A percentile compares a stretch with the other conserved stretches of the same genome.
Conservation (phyloP, 148 eudicot genomes). For the Pharnaceum exiguum region DNA sequence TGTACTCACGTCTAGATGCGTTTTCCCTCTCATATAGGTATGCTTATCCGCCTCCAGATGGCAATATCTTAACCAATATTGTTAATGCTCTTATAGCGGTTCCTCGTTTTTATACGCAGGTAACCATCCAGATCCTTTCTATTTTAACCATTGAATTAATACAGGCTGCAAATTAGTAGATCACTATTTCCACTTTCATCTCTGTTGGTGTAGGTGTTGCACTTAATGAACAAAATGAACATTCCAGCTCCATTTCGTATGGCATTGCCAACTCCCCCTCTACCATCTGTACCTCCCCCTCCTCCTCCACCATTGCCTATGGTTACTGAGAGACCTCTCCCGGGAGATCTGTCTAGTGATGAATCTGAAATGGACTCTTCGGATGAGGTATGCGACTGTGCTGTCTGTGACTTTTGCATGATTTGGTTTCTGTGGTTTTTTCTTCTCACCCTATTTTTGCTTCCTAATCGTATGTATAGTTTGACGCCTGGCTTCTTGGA, state of each 20-base stretch:
- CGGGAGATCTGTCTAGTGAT: slow-evolving; percentile 51
- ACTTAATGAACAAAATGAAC: slow-evolving; percentile 99
- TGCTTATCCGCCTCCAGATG: slow-evolving; percentile 95
- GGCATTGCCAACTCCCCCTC: slow-evolving; percentile 94
- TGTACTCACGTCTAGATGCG: slow-evolving; percentile 11
- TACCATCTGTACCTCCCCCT: slow-evolving; percentile 64
- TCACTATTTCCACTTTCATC: slow-evolving; percentile 1
- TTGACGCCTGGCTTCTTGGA: no score
- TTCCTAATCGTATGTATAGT: no score
- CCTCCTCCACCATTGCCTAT: slow-evolving; percentile 58
- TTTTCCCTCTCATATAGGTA: slow-evolving; percentile 43
- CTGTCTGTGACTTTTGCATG: neutral
- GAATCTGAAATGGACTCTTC: slow-evolving; percentile 97
- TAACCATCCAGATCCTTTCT: slow-evolving; percentile 8
- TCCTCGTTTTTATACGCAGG: slow-evolving; percentile 95
- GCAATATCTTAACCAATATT: slow-evolving; percentile 85
- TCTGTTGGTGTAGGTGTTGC: slow-evolving; percentile 55
- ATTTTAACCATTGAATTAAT: neutral
- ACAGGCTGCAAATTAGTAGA: neutral
- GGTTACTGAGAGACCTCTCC: slow-evolving; percentile 32
- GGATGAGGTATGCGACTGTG: slow-evolving; percentile 60
- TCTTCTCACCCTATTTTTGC: no score
- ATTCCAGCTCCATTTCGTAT: slow-evolving; percentile 96
- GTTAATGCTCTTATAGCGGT: slow-evolving; percentile 94
- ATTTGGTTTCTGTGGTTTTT: no score